Conservation (phyloP, 2,329 filamentous ascomycete species). For the Aspergillus persii region DNA sequence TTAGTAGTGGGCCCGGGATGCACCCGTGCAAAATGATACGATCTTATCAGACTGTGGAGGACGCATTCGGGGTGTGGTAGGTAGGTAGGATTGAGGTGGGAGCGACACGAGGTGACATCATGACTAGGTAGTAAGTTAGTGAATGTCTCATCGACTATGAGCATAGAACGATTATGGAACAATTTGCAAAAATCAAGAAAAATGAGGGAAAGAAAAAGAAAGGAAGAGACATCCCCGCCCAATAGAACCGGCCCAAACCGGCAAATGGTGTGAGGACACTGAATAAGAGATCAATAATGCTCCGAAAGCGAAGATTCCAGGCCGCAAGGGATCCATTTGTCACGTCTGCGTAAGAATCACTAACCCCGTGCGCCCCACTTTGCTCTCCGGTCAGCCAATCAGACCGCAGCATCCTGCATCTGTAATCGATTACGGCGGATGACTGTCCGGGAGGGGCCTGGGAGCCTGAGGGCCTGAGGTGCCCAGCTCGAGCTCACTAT, state of each 20-base stretch:
- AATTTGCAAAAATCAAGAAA: neutral
- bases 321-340: constrained; percentile 24
- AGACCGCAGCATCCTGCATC: neutral
- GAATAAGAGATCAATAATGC: neutral
- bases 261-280: neutral
- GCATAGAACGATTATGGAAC: neutral
- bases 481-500: neutral
- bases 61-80: neutral
- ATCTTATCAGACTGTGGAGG: neutral
- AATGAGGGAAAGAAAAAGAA: neutral
- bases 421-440: neutral
- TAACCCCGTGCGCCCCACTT: neutral
- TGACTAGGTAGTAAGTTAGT: too few species aligned
- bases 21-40: neutral
- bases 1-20: neutral
- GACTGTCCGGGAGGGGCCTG: neutral
- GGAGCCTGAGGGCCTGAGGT: too few species aligned
- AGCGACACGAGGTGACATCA: neutral
- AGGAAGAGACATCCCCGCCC: neutral
- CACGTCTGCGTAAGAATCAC: constrained; percentile 34
- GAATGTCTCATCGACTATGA: too few species aligned
- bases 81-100: neutral
- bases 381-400: too few species aligned
- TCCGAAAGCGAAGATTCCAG: neutral
- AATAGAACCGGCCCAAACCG: neutral